phyloP scores from a whole-genome alignment of 2,329 filamentous ascomycete genomes.

The Fusarium sp. region DNA sequence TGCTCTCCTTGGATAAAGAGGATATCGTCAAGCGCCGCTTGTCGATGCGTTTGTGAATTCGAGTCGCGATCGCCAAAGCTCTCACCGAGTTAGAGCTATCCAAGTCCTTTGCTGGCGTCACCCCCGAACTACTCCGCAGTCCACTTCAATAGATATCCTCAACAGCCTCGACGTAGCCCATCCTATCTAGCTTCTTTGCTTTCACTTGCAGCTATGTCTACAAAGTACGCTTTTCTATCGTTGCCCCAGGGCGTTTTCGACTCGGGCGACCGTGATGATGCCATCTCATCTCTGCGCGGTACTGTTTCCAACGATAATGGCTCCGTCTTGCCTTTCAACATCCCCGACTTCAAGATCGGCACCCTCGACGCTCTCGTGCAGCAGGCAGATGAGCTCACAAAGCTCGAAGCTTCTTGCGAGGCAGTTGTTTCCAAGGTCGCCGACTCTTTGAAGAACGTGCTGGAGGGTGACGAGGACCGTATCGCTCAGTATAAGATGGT shows the following conservation, averaged over 20 bases:
- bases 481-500: slow-evolving; percentile 89
- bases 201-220: slow-evolving; percentile 54
- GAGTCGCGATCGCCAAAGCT: slow-evolving; percentile 9
- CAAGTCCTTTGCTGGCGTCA: slow-evolving; percentile 18
- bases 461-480: slow-evolving; percentile 87
- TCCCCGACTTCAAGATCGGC: slow-evolving; percentile 97
- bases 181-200: slow-evolving; percentile 6
- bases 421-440: slow-evolving; percentile 88
- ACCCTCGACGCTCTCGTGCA: slow-evolving; percentile 94
- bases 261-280: slow-evolving; percentile 82
- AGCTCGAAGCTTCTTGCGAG: slow-evolving; percentile 84
- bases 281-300: slow-evolving; percentile 78
- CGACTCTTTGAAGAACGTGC: slow-evolving; percentile 83
- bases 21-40: slow-evolving; percentile 1
- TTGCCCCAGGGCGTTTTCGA: slow-evolving; percentile 89
- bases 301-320: slow-evolving; percentile 81
- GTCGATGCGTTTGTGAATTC: slow-evolving; percentile 22
- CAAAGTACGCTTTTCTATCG: slow-evolving; percentile 88
- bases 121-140: slow-evolving; percentile 27
- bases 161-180: slow-evolving; percentile 16
- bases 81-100: slow-evolving; percentile 21
- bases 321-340: slow-evolving; percentile 78
- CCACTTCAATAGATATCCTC: slow-evolving; percentile 13
- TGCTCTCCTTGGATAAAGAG: slow-evolving; percentile 4
- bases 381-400: slow-evolving; percentile 93